Conservation (phyloP, 2,329 filamentous ascomycete species). For the Cordyceps tenuipes region DNA sequence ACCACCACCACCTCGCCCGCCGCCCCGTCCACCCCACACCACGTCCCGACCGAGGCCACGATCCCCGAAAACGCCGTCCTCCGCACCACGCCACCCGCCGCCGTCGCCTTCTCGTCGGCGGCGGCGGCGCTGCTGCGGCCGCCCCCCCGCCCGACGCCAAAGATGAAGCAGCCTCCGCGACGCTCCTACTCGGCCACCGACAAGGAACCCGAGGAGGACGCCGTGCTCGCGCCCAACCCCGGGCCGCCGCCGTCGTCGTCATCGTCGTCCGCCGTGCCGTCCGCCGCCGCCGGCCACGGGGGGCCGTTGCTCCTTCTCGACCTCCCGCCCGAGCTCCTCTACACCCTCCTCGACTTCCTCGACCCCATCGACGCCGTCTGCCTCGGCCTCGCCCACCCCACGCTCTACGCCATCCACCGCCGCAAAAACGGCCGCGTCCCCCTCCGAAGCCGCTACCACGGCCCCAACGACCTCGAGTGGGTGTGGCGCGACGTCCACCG, state of each 20-base stretch:
- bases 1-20: too few species aligned
- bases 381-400: constrained; percentile 48
- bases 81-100: constrained; percentile 14
- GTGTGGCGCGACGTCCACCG: constrained; percentile 51
- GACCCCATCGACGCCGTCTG: constrained; percentile 58
- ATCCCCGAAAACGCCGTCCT: constrained; percentile 28
- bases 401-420: constrained; percentile 48
- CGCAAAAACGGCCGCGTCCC: constrained; percentile 48
- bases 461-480: constrained; percentile 56
- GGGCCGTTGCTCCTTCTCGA: too few species aligned
- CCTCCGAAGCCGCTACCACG: constrained; percentile 46
- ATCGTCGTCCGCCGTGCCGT: too few species aligned
- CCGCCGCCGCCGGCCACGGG: too few species aligned
- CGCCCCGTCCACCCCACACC: neutral
- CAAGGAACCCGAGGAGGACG: constrained; percentile 43
- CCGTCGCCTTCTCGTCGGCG: constrained; percentile 20
- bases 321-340: constrained; percentile 52
- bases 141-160: neutral
- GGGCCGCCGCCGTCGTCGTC: constrained; percentile 28
- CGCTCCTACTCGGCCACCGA: constrained; percentile 55
- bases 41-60: constrained; percentile 21
- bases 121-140: neutral
- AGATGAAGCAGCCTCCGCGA: constrained; percentile 37
- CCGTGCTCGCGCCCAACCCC: constrained; percentile 30
- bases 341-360: constrained; percentile 51